Base-by-base conservation (phyloP, 164 flowering plant genomes). In the Buxus sempervirens region DNA sequence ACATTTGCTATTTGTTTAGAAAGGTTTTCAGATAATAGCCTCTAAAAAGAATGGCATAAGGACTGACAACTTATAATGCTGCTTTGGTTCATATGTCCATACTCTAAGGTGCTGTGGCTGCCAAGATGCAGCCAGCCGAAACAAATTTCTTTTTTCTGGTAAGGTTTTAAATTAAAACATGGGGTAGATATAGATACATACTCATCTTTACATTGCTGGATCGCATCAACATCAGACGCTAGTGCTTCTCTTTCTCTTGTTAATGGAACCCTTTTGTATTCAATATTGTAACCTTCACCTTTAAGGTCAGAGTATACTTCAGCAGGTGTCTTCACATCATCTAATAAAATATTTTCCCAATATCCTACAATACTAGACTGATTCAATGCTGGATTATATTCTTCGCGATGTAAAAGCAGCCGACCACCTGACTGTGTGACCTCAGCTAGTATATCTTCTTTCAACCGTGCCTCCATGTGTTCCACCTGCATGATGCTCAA, bases 401-500 rank as follows among this genome's bases (percentile, higher is more conserved):
- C 98, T 86, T 93, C 98, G 24, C 97, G 96, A 73, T 93, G 98
- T 70, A 93, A 79, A 80, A 93, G 94, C 86, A 93, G 83, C 55
- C 91, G 84, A 62, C 96, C 91, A 70, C 94, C 89, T 67, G 94
- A 86, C 21, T 75, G 81, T 78, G 75, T 78, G 49, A 86, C 82
- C 80, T 91, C 96, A 64, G 89, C 77, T 59, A 88, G 65, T 76
- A 93, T 93, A 79, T 93, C 98, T 82, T 93, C 97, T 73, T 91
- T 93, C 59, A 93, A 72, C 10, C 98, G 87, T 54, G 88, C 85
- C 73, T 93, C 98, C 94, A 93, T 85, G 76, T 89, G 88, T 78
- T 93, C 93, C 75, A 93, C 98, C 98, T 93, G 82, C 74, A 76
- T 14, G 62, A 48, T 19, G 19, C 22, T 64, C 59, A 49, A 58